phyloP scores from a whole-genome alignment of 192 early-diverging fungal genomes.

The Backusella circina region DNA sequence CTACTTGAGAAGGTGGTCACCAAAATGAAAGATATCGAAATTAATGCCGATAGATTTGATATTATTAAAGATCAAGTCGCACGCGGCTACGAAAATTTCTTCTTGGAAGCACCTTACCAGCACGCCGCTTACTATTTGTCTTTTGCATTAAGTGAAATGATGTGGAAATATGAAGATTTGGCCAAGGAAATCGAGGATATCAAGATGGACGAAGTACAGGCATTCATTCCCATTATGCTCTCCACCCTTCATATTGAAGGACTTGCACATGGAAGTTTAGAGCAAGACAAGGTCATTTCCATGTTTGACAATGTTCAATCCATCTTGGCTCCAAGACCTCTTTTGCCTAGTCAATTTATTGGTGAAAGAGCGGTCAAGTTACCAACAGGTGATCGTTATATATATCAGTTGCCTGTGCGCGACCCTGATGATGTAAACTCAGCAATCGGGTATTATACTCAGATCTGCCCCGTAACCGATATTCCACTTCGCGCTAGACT shows the following conservation, averaged over 20 bases:
- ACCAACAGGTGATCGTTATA: conserved; percentile 29
- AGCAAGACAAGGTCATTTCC: conserved; percentile 48
- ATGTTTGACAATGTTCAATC: conserved; percentile 49
- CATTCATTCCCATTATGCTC: conserved; percentile 64
- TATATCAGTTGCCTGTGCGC: conserved; percentile 40
- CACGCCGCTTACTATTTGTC: conserved; percentile 63
- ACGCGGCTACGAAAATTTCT: conserved; percentile 61
- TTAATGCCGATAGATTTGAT: conserved; percentile 62
- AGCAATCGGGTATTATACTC: conserved; percentile 75
- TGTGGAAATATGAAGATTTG: conserved; percentile 75
- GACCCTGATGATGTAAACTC: conserved; percentile 81
- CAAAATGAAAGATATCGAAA: conserved; percentile 52
- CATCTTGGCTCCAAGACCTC: conserved; percentile 47
- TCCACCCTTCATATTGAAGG: conserved; percentile 64
- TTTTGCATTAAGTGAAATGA: conserved; percentile 57
- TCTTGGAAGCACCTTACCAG: conserved; percentile 63
- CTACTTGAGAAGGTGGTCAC: conserved; percentile 64
- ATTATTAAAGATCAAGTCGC: conserved; percentile 68
- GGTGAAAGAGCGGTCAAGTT: conserved; percentile 30
- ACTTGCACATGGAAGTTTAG: conserved; percentile 78
- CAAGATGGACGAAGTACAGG: conserved; percentile 56
- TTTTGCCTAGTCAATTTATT: conserved; percentile 43
- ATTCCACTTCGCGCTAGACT: conserved; percentile 45
- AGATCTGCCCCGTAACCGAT: conserved; percentile 58
- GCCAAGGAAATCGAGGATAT: conserved; percentile 59